Conservation (phyloP, 2,329 filamentous ascomycete genomes). For the Beauveria pseudobassiana region DNA sequence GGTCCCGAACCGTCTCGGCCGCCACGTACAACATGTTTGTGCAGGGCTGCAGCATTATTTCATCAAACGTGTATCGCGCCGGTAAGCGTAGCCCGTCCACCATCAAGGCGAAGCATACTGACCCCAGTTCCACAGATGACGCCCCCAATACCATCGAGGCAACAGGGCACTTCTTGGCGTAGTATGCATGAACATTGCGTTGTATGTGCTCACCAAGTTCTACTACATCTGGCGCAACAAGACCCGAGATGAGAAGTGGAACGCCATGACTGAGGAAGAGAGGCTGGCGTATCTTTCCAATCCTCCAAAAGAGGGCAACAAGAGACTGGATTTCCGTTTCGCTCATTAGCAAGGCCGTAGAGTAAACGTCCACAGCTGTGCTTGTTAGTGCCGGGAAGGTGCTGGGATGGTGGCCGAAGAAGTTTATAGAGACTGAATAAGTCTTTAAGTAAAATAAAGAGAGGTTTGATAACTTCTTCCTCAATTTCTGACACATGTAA, state of each 20-base stretch:
- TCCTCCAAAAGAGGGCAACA: constrained; percentile 37
- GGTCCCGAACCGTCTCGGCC: constrained; percentile 49
- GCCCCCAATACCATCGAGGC: constrained; percentile 29
- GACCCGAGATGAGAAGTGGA: constrained; percentile 36
- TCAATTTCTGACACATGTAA: too few species aligned
- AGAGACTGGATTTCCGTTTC: constrained; percentile 36
- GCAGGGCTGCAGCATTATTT: constrained; percentile 26
- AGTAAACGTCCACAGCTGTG: not conserved
- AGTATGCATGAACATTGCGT: constrained; percentile 37
- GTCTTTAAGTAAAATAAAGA: too few species aligned
- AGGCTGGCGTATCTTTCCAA: constrained; percentile 25
- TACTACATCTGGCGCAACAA: constrained; percentile 46
- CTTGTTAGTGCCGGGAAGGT: not conserved
- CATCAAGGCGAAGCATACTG: not conserved
- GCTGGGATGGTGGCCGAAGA: too few species aligned
- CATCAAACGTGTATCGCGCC: constrained; percentile 20
- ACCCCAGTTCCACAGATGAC: constrained; percentile 17
- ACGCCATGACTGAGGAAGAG: constrained; percentile 36
- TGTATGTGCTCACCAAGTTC: constrained; percentile 41
- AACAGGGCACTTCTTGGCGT: constrained; percentile 44
- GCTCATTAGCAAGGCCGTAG: constrained; percentile 18
- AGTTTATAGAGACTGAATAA: not conserved
- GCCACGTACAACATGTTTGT: constrained; percentile 47
- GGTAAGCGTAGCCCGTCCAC: constrained; percentile 20
- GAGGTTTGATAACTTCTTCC: too few species aligned